Evolutionary conservation across 2,329 filamentous ascomycete genomes (phyloP), one percentile per base, ranked within the genome.

Genomic region (Aspergillus puulaauensis): DNA sequence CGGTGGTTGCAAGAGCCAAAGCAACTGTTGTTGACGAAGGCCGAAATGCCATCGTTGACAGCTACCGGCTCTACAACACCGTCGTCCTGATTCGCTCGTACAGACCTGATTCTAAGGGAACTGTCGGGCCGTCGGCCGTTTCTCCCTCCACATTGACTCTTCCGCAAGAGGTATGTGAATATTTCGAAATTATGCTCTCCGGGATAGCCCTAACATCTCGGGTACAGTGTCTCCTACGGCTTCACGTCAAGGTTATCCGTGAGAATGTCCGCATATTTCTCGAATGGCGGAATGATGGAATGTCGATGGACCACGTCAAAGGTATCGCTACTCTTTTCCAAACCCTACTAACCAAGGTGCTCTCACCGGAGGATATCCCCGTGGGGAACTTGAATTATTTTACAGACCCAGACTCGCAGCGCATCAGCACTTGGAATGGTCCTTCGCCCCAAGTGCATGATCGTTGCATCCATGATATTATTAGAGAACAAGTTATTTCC

Each of bases 321-420:
- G 82, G 80, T 50, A 71, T 86, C 2, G 78, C 80, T 15, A 76
- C 76, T 58, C 81, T 81, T 1, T 84, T 87, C 47, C 81, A 83
- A 39, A 77, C 79, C 27, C 78, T 83, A 0, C 69, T 86, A 15
- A 71, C 76, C 15, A 70, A 76, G 15, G 77, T 84, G 2, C 61
- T 85, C 14, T 70, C 75, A 3, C 67, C 71, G 4, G 78, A 79
- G 0, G 72, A 75, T 11, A 72, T 71, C 14, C 69, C 72, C 4
- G 71, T 85, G 52, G 77, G 73, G 6, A 71, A 81, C 19, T 70
- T 82, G 23, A 80, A 85, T 66, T 73, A 84, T 3, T 84, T 86
- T 63, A 84, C 78, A 15, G 79, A 83, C 49, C 73, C 79, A 7
- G 84, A 87, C 61, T 80, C 80, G 59, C 75, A 80, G 4, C 82